phyloP scores from a whole-genome alignment of 78 protist species.

The Polysphondylium violaceum region DNA sequence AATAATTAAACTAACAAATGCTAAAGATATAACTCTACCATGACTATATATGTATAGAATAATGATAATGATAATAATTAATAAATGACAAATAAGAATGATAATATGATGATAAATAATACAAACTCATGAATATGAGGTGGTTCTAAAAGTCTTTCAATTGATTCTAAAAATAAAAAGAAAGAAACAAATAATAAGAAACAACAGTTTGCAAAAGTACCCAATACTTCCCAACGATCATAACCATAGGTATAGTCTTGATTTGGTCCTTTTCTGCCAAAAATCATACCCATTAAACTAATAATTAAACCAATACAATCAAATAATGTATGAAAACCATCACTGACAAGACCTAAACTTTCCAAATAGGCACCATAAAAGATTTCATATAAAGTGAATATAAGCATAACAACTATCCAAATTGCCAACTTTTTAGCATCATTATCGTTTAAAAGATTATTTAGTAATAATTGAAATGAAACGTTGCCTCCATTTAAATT shows the following conservation, averaged over 20 bases:
- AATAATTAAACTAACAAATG: conserved; percentile 56
- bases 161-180: conserved; percentile 76
- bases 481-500: conserved; percentile 1
- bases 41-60: conserved; percentile 20
- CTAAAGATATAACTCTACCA: conserved; percentile 68
- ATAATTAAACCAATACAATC: conserved; percentile 75
- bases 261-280: conserved; percentile 48
- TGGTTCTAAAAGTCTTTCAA: conserved; percentile 79
- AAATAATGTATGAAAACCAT: conserved; percentile 75
- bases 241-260: conserved; percentile 75
- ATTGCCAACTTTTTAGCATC: conserved; percentile 46
- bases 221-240: conserved; percentile 80
- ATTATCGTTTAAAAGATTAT: conserved; percentile 35
- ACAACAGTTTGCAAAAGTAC: conserved; percentile 73
- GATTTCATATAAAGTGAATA: conserved; percentile 61
- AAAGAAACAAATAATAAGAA: conserved; percentile 76
- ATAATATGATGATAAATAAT: not conserved
- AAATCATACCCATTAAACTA: conserved; percentile 42
- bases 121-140: conserved; percentile 73
- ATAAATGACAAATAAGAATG: not conserved
- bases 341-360: conserved; percentile 74
- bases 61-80: not conserved
- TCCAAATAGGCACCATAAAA: conserved; percentile 75
- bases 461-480: conserved; percentile 1
- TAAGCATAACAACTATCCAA: conserved; percentile 68